Base-by-base conservation (phyloP, 495 filamentous ascomycete genomes). In the Immersiella caudata region DNA sequence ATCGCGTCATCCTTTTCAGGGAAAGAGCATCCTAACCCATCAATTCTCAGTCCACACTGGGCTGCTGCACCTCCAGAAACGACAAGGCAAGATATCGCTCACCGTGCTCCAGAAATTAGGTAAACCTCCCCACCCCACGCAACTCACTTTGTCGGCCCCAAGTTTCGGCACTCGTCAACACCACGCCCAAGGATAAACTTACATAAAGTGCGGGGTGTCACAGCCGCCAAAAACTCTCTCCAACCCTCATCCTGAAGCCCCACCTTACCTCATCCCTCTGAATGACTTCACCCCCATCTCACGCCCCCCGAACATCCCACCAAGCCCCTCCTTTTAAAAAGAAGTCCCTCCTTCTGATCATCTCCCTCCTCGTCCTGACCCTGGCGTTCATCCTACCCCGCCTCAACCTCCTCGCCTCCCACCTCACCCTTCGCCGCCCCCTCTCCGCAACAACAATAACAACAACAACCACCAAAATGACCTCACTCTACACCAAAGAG, bases 401-500 rank as follows among this genome's bases (percentile, higher is more conserved):
- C 52, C 71, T 77, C 35, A 46, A 36, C 66, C 68, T 66, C 54
- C 29, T 74, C 58, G 63, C 68, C 14, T 18, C 50, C 64, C 73
- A 46, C 40, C 16, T 46, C 40, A n/a, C n/a, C n/a, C n/a, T n/a
- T n/a, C 9, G 68, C 64, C 33, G 12, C 50, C 56, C 67, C 46
- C 51, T 21, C 22, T 6, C 21, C 3, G 36, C 46, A 12, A 46
- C 54, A 36, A 62, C 56, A 16, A 26, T 20, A 46, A 6, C 66
- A 40, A 12, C 26, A 7, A 55, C 62, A 6, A 57, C 59, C 22
- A 67, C 51, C 20, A 70, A 51, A 56, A 74, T 72, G 61, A 59
- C 75, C 12, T 50, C 74, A 36, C 51, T 59, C 27, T 97, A 97
- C 84, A 81, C 86, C 67, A 87, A 89, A 67, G 94, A 98, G 82